Evolutionary conservation across 2,329 filamentous ascomycete species (phyloP), one percentile per base, ranked within the genome.

Genomic region (Paecilomyces sp.): DNA sequence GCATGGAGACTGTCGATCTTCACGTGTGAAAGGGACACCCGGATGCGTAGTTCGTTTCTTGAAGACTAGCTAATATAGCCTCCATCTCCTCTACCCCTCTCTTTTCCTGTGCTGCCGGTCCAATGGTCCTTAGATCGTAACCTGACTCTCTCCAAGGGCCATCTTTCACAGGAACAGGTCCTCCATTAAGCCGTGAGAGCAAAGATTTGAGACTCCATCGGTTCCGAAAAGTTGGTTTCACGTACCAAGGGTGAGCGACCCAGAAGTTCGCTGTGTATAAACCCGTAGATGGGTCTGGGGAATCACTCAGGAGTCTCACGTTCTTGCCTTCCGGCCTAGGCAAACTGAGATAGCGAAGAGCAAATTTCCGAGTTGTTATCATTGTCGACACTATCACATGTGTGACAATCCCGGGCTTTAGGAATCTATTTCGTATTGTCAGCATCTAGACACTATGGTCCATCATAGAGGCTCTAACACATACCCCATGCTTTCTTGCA

Each of bases 161-260:
- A 22, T 22, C 22, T 22, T 22, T 22, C 54, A 3, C 2, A 2
- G 52, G 54, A 58, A 64, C 5, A 12, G 3, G 3, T 41, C 57
- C 57, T 1, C 67, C 67, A 52, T 65, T 57, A 1, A 64, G 15
- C 41, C 66, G 59, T 4, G 55, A 55, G n/a, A 59, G 28, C 52
- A 61, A 60, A 3, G 66, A 61, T 4, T 58, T 58, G 1, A 56
- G 54, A 11, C 62, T 61, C 60, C 62, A 68, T 24, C 66, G 52
- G 30, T 61, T 58, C 54, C 52, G 57, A 41, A 66, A 52, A 0
- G 59, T 68, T 7, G 67, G 67, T 15, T 65, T 62, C 0, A 69
- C 56, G 31, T 69, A 69, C 63, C 63, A 69, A 0, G 67, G 66
- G 36, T 68, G 60, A 2, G 59, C 60, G 3, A 63, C 56, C 57